phyloP scores from a whole-genome alignment of 2,329 filamentous ascomycete genomes.

The Sporothrix pallida region DNA sequence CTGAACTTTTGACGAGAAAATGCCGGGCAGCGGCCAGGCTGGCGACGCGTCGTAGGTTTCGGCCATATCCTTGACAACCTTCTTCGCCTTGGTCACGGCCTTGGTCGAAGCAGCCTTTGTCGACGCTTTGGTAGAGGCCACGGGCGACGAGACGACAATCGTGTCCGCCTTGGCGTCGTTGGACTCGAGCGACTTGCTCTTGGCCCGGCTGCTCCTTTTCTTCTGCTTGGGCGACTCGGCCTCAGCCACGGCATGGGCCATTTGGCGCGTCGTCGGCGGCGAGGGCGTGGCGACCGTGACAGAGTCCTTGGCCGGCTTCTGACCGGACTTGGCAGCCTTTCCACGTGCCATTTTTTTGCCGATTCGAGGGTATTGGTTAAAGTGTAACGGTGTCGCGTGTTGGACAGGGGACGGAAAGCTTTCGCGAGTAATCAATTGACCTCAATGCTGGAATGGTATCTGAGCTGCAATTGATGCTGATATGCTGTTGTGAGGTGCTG shows the following conservation, averaged over 20 bases:
- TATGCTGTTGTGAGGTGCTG: background rate
- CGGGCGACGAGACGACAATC: background rate
- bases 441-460: background rate
- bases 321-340: background rate
- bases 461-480: background rate
- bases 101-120: background rate
- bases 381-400: background rate
- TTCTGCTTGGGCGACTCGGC: background rate
- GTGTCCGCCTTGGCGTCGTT: background rate
- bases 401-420: background rate
- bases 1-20: constrained; percentile 29
- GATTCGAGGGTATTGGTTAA: background rate
- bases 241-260: constrained; percentile 20
- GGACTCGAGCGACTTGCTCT: background rate
- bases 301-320: constrained; percentile 1
- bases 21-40: constrained; percentile 31
- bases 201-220: background rate
- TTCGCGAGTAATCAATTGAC: background rate
- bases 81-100: background rate
- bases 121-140: background rate
- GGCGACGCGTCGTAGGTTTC: background rate
- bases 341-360: background rate
- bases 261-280: constrained; percentile 25
- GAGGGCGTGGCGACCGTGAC: constrained; percentile 25
- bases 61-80: constrained; percentile 20